Base-by-base conservation (phyloP, 176 grass and related monocot genomes). In the Juncus effusus region DNA sequence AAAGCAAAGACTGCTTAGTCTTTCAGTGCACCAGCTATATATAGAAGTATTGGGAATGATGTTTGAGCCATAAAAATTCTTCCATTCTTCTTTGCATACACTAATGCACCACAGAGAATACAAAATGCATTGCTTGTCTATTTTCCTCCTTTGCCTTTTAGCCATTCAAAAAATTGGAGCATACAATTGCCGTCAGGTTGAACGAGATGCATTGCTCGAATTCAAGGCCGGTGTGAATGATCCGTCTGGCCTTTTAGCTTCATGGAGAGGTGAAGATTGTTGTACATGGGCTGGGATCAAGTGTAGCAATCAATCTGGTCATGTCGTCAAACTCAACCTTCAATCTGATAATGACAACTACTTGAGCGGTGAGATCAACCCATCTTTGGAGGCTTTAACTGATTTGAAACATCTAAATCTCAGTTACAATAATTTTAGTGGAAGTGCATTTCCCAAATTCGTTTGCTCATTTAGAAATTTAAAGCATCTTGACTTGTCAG, bases 171-270 rank as follows among this genome's bases (percentile, higher is more conserved):
- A 1, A 12, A 13, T 9, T 16, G 10, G 7, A 13, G 11, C 14
- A 16, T 5, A 57, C 3, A 3, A 40, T 39, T 82, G 74, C 13
- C 35, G 57, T 2, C 49, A 35, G 4, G 2, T 3, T 1, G 80
- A 83, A 62, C 59, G 80, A 38, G n/a, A 53, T 1, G 54, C 74
- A 5, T 69, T 78, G 42, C 80, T 78, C 51, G 50, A 42, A 16
- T 72, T 83, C 61, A 83, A 62, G 69, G 55, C 63, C 38, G 74
- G 74, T 13, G 56, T 73, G 19, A 44, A 0, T 6, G 80, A 82
- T 49, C 28, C 3, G 4, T 2, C 3, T 4, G 13, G 10, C 3
- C 13, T 10, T 13, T 74, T 83, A 0, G 16, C 38, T 37, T 77
- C 74, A 11, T 83, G 74, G 80, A 51, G 35, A 1, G 74, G 80